Evolutionary conservation across 2,329 filamentous ascomycete species (phyloP), one percentile per base, ranked within the genome.

Genomic region (Fusarium brachygibbosum): DNA sequence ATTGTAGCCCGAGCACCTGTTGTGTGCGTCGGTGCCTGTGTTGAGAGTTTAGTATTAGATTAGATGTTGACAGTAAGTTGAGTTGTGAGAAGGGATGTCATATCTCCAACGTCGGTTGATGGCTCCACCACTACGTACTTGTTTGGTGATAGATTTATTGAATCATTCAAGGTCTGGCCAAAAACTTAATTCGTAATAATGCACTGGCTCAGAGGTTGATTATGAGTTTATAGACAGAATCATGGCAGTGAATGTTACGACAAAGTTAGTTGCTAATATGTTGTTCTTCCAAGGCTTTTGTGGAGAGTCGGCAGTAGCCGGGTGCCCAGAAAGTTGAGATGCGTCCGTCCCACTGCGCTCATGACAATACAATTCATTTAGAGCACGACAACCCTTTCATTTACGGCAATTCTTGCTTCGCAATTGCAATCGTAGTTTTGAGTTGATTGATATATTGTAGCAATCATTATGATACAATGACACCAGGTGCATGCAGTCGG

Each of bases 381-480:
- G 35, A 49, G 38, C 49, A 66, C 63, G 48, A 23, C 38, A 69
- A 44, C 35, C 17, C 29, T 25, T 34, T 48, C 4, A 34, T 65
- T 52, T 44, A 50, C 49, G 59, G 25, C 38, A 44, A 40, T 50
- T 58, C 10, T 41, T 29, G 31, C n/a, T 53, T 46, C 32, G 50
- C 59, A 64, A 62, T 67, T 62, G 55, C 45, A 49, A 48, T 55
- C 34, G 60, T 68, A 49, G 48, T 69, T 56, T 57, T 58, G 31
- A 60, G 63, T 58, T 63, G 71, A 72, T 73, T 74, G 73, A 67
- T 77, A 68, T 70, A 76, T 74, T 75, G 70, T 68, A 77, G 68
- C 76, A 78, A 73, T 76, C 69, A 53, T 73, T 78, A 77, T 78
- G 76, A 73, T 79, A 79, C 77, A 79, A 66, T 68, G 63, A 69